Evolutionary conservation across 2,329 filamentous ascomycete genomes (phyloP).

Genomic region (Escovopsis weberi): DNA sequence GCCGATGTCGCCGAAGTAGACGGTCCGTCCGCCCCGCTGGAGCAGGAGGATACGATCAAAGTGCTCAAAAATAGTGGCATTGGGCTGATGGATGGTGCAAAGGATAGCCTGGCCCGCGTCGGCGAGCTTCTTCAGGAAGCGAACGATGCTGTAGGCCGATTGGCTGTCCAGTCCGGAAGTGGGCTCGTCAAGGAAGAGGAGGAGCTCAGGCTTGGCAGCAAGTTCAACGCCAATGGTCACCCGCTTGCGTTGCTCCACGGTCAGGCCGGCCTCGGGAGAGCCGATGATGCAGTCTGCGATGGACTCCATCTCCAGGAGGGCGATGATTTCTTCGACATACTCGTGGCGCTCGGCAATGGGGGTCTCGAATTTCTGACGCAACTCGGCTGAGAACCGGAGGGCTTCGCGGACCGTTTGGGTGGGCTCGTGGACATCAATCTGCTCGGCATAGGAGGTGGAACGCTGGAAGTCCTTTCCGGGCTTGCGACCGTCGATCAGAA

Average conservation of each 20-base stretch:
- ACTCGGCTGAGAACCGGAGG: conserved; percentile 46
- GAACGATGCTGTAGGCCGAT: conserved; percentile 62
- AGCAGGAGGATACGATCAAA: conserved; percentile 74
- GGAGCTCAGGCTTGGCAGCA: conserved; percentile 63
- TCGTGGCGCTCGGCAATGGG: conserved; percentile 39
- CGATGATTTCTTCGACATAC: conserved; percentile 48
- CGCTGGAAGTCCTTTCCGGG: conserved; percentile 47
- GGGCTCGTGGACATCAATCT: conserved; percentile 47
- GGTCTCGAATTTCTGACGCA: conserved; percentile 41
- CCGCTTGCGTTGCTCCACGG: conserved; percentile 52
- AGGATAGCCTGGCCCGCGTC: conserved; percentile 76
- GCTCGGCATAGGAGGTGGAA: conserved; percentile 47
- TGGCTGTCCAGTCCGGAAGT: conserved; percentile 52
- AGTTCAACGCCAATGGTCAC: conserved; percentile 89
- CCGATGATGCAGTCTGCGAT: conserved; percentile 47
- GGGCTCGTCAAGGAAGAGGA: conserved; percentile 68
- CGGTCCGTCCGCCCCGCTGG: conserved; percentile 62
- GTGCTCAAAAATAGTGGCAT: conserved; percentile 72
- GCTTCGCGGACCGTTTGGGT: conserved; percentile 50
- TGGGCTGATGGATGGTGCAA: conserved; percentile 85
- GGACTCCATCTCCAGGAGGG: conserved; percentile 41
- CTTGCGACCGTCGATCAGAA: conserved; percentile 41
- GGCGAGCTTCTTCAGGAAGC: conserved; percentile 63
- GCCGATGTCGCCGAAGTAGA: conserved; percentile 79
- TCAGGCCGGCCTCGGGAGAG: conserved; percentile 52